phyloP scores from a whole-genome alignment of 2,329 filamentous ascomycete genomes.

The Ustilaginoidea virens region DNA sequence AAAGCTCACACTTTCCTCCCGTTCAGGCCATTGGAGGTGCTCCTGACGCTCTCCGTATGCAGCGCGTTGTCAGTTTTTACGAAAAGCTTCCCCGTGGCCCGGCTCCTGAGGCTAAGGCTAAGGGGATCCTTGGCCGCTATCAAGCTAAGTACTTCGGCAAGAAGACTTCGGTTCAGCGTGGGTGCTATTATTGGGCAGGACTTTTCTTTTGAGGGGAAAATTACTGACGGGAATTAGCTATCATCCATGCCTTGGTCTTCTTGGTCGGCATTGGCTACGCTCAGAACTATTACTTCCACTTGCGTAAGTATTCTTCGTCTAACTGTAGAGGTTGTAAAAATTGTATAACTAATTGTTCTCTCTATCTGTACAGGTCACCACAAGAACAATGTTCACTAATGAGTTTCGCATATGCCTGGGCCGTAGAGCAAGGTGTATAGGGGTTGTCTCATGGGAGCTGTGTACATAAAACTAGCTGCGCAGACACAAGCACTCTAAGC shows the following conservation, averaged over 20 bases:
- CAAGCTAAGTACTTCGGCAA: constrained; percentile 89
- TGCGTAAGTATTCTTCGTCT: constrained; percentile 53
- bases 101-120: constrained; percentile 68
- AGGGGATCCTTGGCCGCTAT: constrained; percentile 77
- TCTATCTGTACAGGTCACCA: constrained; percentile 62
- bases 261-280: constrained; percentile 77
- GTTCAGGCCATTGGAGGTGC: constrained; percentile 91
- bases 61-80: constrained; percentile 96
- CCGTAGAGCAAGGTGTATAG: too few species aligned
- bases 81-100: constrained; percentile 90
- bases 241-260: constrained; percentile 71
- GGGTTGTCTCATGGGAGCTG: too few species aligned
- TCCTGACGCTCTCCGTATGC: constrained; percentile 93
- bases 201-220: too few species aligned
- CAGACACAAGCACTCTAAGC: too few species aligned
- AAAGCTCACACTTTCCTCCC: constrained; percentile 19
- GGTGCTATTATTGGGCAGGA: too few species aligned
- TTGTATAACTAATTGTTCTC: not conserved
- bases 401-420: constrained; percentile 4
- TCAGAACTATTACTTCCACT: constrained; percentile 99
- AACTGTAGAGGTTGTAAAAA: constrained; percentile 1
- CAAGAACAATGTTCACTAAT: constrained; percentile 99
- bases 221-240: constrained; percentile 38
- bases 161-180: constrained; percentile 81
- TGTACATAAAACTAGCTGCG: too few species aligned